Base-by-base conservation (phyloP, 2,329 filamentous ascomycete species). In the Xylaria sp. region DNA sequence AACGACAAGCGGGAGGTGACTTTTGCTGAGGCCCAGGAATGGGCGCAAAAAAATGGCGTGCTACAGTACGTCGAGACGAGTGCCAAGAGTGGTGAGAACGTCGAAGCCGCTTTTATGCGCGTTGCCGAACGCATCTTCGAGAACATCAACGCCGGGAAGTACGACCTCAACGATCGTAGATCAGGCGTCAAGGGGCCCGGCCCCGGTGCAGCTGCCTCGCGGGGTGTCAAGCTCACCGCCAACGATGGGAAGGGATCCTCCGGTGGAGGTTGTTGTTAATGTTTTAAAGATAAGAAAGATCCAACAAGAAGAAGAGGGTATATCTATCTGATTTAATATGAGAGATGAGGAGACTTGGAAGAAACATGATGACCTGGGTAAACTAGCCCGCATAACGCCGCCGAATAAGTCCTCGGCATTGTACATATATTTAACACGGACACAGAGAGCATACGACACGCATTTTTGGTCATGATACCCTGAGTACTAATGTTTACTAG, bases 41-140 rank as follows among this genome's bases (percentile, higher is more conserved):
- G 96, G 96, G 97, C 94, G 69, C 86, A 86, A 68, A 83, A 86
- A 73, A 97, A 98, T 80, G 92, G 92, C 67, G 90, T 98, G 31
- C 88, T 97, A 77, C 90, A 94, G 78, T 98, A 98, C 79, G 93
- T 98, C 71, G 96, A 99, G 84, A 99, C 96, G 46, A 94, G 91
- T 73, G 96, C 96, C 59, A 99, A 98, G 85, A 97, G 91, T 70
- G 96, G 96, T 61, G 93, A 97, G 78, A 93, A 93, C 59, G 96
- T 99, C 42, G 96, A 99, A 80, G 88, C 90, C 74, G 96, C 96
- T 1, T 99, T 99, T 77, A 87, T 97, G 78, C 90, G 96, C 77
- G 94, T 98, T 15, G 94, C 96, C 23, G 94, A 97, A 84, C 87
- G 94, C 80, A 98, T 99, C 83, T 97, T 97, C 79, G 90, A 95